Conservation (phyloP, 2,329 filamentous ascomycete species). For the Seiridium unicorne region DNA sequence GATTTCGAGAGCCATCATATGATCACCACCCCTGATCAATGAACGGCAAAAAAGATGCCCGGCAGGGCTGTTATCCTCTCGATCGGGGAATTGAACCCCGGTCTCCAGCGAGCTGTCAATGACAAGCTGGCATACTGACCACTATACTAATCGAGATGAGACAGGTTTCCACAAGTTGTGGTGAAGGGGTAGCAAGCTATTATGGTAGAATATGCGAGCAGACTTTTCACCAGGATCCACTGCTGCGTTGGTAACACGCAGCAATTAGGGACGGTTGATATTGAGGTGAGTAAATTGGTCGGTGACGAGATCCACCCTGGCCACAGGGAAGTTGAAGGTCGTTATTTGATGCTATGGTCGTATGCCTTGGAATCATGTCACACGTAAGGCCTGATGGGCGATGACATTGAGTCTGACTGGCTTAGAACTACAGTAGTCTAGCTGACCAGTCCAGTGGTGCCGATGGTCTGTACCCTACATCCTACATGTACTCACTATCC, state of each 20-base stretch:
- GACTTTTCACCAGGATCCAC: not conserved
- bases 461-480: no score
- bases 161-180: not conserved
- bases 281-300: no score
- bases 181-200: not conserved
- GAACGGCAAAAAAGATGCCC: not conserved
- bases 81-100: slow-evolving; percentile 3
- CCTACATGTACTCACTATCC: no score
- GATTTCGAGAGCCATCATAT: not conserved
- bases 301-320: no score
- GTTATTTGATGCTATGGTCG: no score
- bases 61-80: not conserved
- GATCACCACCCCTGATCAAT: not conserved
- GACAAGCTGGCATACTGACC: slow-evolving; percentile 5
- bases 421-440: no score
- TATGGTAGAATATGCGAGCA: not conserved
- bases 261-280: no score
- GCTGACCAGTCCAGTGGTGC: no score
- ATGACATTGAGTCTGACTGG: no score
- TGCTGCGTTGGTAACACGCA: not conserved
- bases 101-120: not conserved
- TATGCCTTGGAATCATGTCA: no score
- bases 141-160: slow-evolving; percentile 2
- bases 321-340: no score
- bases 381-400: no score